phyloP scores from a whole-genome alignment of 306 rosid genomes.

The Pachyrhizus erosus region DNA sequence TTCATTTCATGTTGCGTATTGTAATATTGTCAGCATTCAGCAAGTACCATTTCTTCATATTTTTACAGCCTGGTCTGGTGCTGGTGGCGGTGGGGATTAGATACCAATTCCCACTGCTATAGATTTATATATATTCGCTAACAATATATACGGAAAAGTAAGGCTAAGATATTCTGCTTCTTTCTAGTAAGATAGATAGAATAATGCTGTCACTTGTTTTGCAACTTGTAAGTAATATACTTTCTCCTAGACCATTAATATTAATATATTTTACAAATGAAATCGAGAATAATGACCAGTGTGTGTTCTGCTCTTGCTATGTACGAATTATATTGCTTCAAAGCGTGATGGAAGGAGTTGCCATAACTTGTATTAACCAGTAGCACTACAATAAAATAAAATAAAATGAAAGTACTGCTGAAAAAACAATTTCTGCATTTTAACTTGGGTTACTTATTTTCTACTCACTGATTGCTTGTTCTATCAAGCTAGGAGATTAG shows the following conservation, averaged over 20 bases:
- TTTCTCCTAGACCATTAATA: conserved; percentile 15
- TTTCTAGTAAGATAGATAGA: conserved; percentile 28
- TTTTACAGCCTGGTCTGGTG: conserved; percentile 45
- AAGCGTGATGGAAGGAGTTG: not conserved
- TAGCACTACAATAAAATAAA: not conserved
- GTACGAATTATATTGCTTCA: not conserved
- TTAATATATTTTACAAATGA: conserved; percentile 4
- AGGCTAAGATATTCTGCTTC: conserved; percentile 52
- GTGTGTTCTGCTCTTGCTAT: not conserved
- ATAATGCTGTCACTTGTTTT: conserved; percentile 37
- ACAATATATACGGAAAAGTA: conserved; percentile 43
- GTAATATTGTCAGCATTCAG: not conserved
- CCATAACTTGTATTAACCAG: not conserved
- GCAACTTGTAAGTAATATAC: conserved; percentile 58
- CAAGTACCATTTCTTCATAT: conserved; percentile 33
- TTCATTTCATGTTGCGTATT: conserved; percentile 34
- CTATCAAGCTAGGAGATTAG: not conserved
- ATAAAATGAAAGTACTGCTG: no score
- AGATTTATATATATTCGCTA: conserved; percentile 50
- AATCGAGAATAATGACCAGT: conserved; percentile 3
- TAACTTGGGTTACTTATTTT: not conserved
- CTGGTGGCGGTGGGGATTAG: conserved; percentile 65
- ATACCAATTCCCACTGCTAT: conserved; percentile 56
- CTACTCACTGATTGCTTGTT: not conserved
- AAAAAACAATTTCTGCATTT: not conserved